Evolutionary conservation across 2,329 filamentous ascomycete genomes (phyloP), one percentile per base, ranked within the genome.

Genomic region (Metarhizium sp.): DNA sequence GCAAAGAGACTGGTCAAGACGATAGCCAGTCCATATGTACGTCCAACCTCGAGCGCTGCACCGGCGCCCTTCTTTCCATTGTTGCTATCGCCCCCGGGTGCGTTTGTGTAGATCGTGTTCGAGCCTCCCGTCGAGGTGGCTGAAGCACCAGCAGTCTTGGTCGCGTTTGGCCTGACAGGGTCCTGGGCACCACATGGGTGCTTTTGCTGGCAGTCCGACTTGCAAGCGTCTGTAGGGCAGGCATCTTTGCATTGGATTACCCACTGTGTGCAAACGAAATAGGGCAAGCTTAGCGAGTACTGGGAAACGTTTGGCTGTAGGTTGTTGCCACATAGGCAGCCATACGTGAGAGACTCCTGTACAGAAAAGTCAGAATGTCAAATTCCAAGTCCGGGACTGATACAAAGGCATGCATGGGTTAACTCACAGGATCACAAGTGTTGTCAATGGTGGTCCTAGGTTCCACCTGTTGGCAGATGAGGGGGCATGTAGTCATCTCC

Each of bases 241-340:
- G 84, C 87, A 72, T 90, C 75, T 59, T 91, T 73, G 68, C 87
- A 90, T 71, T 90, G 81, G 67, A 75, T 82, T 63, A 82, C 85
- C 78, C 80, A 90, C 71, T 87, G 78, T 50, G 78, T 78, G 79
- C 88, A 94, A 63, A 84, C 78, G 73, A 85, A 89, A 78, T 83
- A 92, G 38, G 89, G 88, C 30, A 94, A 76, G 1, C 88, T 92
- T 62, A 90, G 78, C 20, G 85, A 86, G 78, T 87, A 94, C 71
- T 92, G 79, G 64, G 85, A 82, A 51, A 89, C 72, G 72, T 92
- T 91, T 61, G 88, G 88, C 53, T 79, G 72, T 59, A 78, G 68
- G 67, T 81, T 80, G 66, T 87, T 78, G 59, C 78, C 77, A 75
- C 88, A 94, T 62, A 90, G 75, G 69, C 88, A 94, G 59, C 78